These are phyloP conservation scores for Fomitopsis pulvina DNA, from an alignment of 768 basidiomycete species.

Conservation along the genomic window DNA sequence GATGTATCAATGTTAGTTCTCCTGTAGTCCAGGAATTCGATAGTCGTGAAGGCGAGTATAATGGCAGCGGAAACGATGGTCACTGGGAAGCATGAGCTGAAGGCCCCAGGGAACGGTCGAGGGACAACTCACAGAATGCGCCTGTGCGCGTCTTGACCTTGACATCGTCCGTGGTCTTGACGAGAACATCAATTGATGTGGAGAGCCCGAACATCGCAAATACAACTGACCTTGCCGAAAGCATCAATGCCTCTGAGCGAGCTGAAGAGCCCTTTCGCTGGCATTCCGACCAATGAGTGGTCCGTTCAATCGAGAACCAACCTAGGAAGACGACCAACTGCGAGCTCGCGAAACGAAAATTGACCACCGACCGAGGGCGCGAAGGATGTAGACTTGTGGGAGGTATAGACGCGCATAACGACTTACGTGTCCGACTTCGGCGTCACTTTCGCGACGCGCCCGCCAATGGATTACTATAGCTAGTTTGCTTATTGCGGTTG, in stretches of 20 bases:
- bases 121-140: conserved; percentile 63
- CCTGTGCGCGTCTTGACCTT: conserved; percentile 97
- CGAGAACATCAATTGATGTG: neutral
- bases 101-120: neutral
- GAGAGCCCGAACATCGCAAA: neutral
- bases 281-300: conserved; percentile 21
- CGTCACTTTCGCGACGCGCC: too few relatives aligned
- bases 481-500: too few relatives aligned
- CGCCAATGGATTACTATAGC: too few relatives aligned
- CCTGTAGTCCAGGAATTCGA: conserved; percentile 96
- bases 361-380: too few relatives aligned
- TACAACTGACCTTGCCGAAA: conserved; percentile 84
- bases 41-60: conserved; percentile 83
- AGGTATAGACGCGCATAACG: too few relatives aligned
- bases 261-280: conserved; percentile 75
- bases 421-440: too few relatives aligned
- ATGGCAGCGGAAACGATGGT: conserved; percentile 89
- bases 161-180: conserved; percentile 97
- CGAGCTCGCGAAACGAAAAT: too few relatives aligned
- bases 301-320: neutral
- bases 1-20: conserved; percentile 83
- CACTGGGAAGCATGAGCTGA: conserved; percentile 42
- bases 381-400: too few relatives aligned
- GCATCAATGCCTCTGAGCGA: conserved; percentile 92
- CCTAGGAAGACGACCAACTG: neutral